These are phyloP conservation scores for Mycena rebaudengoi DNA, from an alignment of 768 basidiomycete genomes.

Conservation along the genomic window DNA sequence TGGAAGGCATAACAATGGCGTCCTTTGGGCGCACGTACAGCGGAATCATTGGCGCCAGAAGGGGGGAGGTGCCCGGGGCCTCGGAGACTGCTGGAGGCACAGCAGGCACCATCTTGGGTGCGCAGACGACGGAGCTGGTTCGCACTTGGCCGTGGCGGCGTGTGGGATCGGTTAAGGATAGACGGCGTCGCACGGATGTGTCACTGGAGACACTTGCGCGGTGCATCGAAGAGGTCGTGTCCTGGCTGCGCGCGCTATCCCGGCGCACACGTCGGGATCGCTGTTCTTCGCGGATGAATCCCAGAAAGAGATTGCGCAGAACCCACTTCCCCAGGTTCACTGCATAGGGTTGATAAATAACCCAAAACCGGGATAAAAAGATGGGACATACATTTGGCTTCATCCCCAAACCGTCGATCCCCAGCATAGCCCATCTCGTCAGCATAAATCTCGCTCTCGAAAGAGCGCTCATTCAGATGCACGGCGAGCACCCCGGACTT, in stretches of 20 bases:
- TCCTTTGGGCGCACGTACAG: conserved; percentile 41
- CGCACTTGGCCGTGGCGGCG: conserved; percentile 24
- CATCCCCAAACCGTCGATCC: conserved; percentile 74
- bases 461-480: conserved; percentile 87
- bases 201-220: conserved; percentile 30
- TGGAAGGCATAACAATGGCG: conserved; percentile 39
- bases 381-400: conserved; percentile 73
- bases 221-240: conserved; percentile 28
- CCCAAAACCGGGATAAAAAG: conserved; percentile 9
- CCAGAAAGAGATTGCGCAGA: conserved; percentile 82
- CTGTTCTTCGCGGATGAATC: conserved; percentile 78
- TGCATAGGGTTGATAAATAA: conserved; percentile 38
- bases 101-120: conserved; percentile 74
- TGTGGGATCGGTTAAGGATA: conserved; percentile 39
- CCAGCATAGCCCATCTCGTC: conserved; percentile 84
- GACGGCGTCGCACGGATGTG: conserved; percentile 23
- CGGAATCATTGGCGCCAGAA: conserved; percentile 69
- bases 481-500: conserved; percentile 89
- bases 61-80: conserved; percentile 54
- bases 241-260: conserved; percentile 38
- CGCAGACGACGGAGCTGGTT: conserved; percentile 61
- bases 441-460: conserved; percentile 95
- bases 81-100: conserved; percentile 58
- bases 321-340: conserved; percentile 96
- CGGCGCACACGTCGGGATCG: conserved; percentile 46